phyloP scores from a whole-genome alignment of 768 basidiomycete species.

The Mycena chlorophos region DNA sequence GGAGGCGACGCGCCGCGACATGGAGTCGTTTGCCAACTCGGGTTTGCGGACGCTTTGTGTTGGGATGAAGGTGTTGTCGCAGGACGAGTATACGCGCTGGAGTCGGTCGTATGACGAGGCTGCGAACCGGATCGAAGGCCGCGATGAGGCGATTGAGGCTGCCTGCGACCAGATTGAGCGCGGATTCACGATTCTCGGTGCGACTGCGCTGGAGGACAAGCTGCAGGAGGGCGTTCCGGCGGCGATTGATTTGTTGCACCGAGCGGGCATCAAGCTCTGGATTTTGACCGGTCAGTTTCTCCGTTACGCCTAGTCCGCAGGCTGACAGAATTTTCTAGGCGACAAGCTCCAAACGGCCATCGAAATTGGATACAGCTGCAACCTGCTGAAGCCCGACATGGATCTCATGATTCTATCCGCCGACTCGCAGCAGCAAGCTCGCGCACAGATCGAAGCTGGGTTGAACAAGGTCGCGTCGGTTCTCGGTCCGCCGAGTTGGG shows the following conservation, averaged over 20 bases:
- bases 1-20: constrained; percentile 78
- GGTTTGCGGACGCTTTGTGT: constrained; percentile 92
- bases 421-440: constrained; percentile 69
- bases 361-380: constrained; percentile 96
- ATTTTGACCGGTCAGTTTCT: constrained; percentile 77
- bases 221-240: constrained; percentile 96
- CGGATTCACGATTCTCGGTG: constrained; percentile 81
- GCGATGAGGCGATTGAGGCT: constrained; percentile 91
- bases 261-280: constrained; percentile 97
- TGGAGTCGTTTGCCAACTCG: constrained; percentile 92
- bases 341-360: constrained; percentile 99
- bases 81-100: constrained; percentile 88
- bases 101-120: constrained; percentile 79
- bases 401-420: constrained; percentile 97
- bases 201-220: constrained; percentile 96
- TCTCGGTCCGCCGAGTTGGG: constrained; percentile 70
- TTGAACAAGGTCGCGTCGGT: constrained; percentile 92
- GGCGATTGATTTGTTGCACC: constrained; percentile 87
- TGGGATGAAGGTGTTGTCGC: constrained; percentile 72
- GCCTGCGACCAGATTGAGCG: constrained; percentile 84
- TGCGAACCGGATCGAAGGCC: constrained; percentile 67
- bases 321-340: constrained; percentile 43
- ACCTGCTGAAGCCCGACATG: constrained; percentile 91
- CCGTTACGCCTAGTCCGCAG: not conserved
- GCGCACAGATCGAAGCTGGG: constrained; percentile 86